These are phyloP conservation scores for Penicillium longicatenatum DNA, from an alignment of 495 filamentous ascomycete genomes.

Conservation along the genomic window DNA sequence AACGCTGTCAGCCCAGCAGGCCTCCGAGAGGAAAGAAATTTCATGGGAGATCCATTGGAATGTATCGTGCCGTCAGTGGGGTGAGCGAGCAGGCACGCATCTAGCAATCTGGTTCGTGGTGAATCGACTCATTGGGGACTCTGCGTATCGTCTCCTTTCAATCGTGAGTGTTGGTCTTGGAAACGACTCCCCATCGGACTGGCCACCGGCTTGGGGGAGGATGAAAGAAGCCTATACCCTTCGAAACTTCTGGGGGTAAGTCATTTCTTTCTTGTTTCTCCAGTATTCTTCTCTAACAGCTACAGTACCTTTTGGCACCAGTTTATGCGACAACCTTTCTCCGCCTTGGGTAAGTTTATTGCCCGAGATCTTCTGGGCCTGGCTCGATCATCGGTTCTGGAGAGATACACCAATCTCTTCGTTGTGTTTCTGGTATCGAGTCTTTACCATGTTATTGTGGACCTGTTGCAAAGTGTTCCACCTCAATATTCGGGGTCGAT, in stretches of 20 bases:
- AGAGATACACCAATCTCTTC: conserved; percentile 31
- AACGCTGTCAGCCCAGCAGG: not conserved
- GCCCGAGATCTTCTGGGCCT: not conserved
- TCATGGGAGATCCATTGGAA: not conserved
- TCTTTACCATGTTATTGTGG: conserved; percentile 30
- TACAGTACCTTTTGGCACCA: not conserved
- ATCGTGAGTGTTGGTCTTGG: not conserved
- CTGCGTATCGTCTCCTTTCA: not conserved
- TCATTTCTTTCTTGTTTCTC: not conserved
- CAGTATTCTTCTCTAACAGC: not conserved
- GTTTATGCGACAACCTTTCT: not conserved
- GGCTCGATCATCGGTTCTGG: not conserved
- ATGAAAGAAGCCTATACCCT: not conserved
- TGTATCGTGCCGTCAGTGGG: not conserved
- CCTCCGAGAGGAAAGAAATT: not conserved
- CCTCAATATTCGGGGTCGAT: conserved; percentile 21
- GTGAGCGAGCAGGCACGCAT: not conserved
- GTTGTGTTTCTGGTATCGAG: conserved; percentile 35
- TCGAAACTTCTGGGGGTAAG: not conserved
- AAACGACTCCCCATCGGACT: not conserved
- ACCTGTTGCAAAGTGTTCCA: conserved; percentile 28
- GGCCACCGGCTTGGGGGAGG: not conserved
- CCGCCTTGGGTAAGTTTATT: not conserved
- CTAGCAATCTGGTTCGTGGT: not conserved
- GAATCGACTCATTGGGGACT: not conserved